Conservation (phyloP, 2,329 filamentous ascomycete species). For the Coniochaeta prunicola region DNA sequence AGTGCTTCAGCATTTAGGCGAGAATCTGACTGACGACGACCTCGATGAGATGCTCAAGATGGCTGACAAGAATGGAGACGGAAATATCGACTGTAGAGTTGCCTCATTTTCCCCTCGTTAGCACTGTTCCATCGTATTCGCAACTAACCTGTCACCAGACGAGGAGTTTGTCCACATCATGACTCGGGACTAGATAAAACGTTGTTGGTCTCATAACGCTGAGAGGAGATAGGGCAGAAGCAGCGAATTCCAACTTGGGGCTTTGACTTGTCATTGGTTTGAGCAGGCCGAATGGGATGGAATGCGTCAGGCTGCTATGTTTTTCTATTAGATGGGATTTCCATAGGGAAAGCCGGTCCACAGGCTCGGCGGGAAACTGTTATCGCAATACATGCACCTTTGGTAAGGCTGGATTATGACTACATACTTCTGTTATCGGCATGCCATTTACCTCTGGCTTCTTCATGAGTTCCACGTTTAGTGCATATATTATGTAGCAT, state of each 20-base stretch:
- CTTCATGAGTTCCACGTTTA: too few relatives aligned
- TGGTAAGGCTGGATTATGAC: too few relatives aligned
- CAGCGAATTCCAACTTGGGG: neutral
- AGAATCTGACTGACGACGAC: constrained; percentile 57
- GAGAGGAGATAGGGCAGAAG: neutral
- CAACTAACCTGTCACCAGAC: neutral
- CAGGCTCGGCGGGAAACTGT: too few relatives aligned
- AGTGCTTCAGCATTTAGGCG: constrained; percentile 58
- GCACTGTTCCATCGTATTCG: neutral
- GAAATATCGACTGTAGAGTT: constrained; percentile 53
- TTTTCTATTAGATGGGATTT: too few relatives aligned
- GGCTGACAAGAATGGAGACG: constrained; percentile 58
- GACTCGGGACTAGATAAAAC: neutral
- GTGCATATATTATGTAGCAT: too few relatives aligned
- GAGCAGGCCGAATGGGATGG: neutral
- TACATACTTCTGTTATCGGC: too few relatives aligned
- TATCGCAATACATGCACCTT: too few relatives aligned
- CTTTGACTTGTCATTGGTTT: neutral
- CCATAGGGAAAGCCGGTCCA: too few relatives aligned
- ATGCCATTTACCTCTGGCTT: too few relatives aligned
- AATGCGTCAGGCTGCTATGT: neutral
- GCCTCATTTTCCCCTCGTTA: neutral
- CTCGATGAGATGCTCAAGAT: constrained; percentile 60
- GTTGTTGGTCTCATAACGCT: too few relatives aligned
- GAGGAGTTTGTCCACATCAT: constrained; percentile 3